Conservation (phyloP, 192 early-diverging fungal species). For the Mortierella antarctica region DNA sequence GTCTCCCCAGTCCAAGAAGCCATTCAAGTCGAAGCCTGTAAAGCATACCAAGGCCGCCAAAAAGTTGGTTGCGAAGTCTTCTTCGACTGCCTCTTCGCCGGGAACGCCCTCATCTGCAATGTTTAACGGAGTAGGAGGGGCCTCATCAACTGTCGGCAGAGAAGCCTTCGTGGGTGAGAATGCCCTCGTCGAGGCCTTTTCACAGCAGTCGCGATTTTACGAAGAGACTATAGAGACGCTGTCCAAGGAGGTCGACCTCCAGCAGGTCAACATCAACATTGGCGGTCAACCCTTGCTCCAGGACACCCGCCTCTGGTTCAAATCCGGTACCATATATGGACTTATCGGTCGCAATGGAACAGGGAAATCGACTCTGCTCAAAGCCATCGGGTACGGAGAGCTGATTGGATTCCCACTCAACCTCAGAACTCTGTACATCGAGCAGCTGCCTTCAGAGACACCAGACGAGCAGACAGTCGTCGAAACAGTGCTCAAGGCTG, state of each 20-base stretch:
- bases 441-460: constrained; percentile 76
- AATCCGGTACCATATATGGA: constrained; percentile 81
- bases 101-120: neutral
- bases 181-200: constrained; percentile 71
- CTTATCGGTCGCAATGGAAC: constrained; percentile 83
- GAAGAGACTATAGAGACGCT: constrained; percentile 81
- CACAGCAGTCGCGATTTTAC: constrained; percentile 89
- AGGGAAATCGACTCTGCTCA: constrained; percentile 79
- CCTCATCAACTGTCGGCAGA: constrained; percentile 4
- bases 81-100: neutral
- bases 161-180: constrained; percentile 28
- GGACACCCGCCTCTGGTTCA: constrained; percentile 82
- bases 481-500: constrained; percentile 72
- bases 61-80: constrained; percentile 44
- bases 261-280: constrained; percentile 80
- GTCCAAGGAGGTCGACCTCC: constrained; percentile 84
- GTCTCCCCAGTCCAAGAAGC: constrained; percentile 24
- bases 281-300: constrained; percentile 75
- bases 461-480: constrained; percentile 61
- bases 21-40: constrained; percentile 31
- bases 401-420: constrained; percentile 88
- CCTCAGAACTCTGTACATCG: constrained; percentile 81
- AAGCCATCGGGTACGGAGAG: constrained; percentile 67
- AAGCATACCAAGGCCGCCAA: constrained; percentile 52
- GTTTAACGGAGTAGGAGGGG: neutral